Evolutionary conservation across 2,329 filamentous ascomycete species (phyloP).

Genomic region (Trichoderma gracile): DNA sequence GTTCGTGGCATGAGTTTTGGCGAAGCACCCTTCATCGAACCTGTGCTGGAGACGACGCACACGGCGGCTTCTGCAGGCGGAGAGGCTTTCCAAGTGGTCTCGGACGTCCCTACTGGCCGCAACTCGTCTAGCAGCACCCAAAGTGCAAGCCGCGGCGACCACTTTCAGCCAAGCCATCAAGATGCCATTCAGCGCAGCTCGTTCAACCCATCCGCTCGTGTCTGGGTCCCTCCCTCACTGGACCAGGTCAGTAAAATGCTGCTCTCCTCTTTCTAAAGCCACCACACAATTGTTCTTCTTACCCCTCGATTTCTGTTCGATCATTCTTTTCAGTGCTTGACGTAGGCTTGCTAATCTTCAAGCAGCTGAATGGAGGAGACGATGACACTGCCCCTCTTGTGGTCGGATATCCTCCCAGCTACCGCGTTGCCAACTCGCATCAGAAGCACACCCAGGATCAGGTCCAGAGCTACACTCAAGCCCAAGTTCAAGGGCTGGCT

Average conservation of each 20-base stretch:
- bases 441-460: background rate
- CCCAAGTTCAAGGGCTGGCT: background rate
- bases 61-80: background rate
- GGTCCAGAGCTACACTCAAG: background rate
- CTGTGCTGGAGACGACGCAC: background rate
- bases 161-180: background rate
- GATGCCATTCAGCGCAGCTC: conserved; percentile 1
- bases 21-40: conserved; percentile 9
- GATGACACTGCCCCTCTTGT: background rate
- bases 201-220: conserved; percentile 18
- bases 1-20: conserved; percentile 3
- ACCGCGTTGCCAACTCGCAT: background rate
- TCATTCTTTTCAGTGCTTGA: background rate
- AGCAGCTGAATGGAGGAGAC: background rate
- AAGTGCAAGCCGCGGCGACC: background rate
- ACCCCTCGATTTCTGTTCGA: background rate
- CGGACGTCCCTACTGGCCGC: background rate
- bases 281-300: background rate
- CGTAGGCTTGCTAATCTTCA: background rate
- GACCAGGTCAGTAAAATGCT: background rate
- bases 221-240: conserved; percentile 6
- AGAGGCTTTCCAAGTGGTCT: background rate
- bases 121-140: background rate
- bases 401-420: background rate
- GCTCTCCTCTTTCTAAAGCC: too few relatives aligned